Evolutionary conservation across 179 eudicot species (phyloP).

Genomic region (Corrigiola litoralis): DNA sequence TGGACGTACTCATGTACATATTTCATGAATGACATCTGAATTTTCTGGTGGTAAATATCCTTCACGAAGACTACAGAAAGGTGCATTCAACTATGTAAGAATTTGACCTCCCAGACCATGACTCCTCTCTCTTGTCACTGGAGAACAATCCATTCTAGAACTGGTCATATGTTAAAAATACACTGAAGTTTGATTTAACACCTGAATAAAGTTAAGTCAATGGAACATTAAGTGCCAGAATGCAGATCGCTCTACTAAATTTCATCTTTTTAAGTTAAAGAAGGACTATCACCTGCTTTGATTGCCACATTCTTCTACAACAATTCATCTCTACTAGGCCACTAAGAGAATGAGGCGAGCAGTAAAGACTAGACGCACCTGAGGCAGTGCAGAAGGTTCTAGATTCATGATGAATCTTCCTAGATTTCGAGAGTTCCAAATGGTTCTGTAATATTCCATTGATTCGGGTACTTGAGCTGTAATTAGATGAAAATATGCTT

Average conservation of each 20-base stretch:
- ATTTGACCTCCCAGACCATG: not conserved
- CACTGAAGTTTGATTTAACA: not conserved
- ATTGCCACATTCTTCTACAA: not conserved
- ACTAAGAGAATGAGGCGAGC: conserved; percentile 5
- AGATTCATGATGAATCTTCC: conserved; percentile 37
- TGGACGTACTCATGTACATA: not conserved
- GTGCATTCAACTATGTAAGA: not conserved
- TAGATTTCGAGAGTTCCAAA: conserved; percentile 40
- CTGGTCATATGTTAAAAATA: not conserved
- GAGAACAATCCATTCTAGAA: not conserved
- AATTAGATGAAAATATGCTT: conserved; percentile 30
- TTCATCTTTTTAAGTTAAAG: not conserved
- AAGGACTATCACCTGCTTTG: not conserved
- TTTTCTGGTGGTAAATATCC: no score
- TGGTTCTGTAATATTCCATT: conserved; percentile 41
- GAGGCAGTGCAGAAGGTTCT: conserved; percentile 54
- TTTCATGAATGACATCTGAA: not conserved
- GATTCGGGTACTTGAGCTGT: conserved; percentile 50
- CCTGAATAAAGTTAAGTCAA: not conserved
- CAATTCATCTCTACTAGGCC: not conserved
- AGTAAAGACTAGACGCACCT: conserved; percentile 52
- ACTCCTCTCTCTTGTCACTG: not conserved
- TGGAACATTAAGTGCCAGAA: not conserved
- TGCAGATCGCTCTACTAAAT: not conserved
- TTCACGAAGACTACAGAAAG: not conserved